These are phyloP conservation scores for Evernia prunastri DNA, from an alignment of 495 filamentous ascomycete species.

Conservation along the genomic window DNA sequence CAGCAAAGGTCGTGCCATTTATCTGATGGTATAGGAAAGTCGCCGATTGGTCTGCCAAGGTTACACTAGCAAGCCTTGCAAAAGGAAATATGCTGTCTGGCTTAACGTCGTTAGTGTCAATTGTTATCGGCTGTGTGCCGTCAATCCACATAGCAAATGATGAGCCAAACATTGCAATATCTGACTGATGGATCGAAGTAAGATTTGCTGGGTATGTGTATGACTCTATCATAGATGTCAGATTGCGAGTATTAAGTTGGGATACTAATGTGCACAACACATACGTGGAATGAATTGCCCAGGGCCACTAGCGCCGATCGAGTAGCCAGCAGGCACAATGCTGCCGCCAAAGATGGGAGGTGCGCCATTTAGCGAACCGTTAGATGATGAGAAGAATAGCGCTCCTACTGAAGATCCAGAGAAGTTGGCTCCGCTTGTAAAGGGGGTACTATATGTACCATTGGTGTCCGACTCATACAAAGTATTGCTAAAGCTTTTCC, in stretches of 20 bases:
- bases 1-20: background rate
- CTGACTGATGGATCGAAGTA: background rate
- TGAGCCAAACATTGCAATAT: background rate
- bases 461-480: background rate
- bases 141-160: background rate
- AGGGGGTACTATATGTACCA: background rate
- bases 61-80: background rate
- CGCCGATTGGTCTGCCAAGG: background rate
- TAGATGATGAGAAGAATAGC: background rate
- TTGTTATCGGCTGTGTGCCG: background rate
- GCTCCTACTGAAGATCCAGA: no score
- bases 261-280: background rate
- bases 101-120: no score
- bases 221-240: background rate
- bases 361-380: no score
- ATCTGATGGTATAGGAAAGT: background rate
- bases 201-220: no score
- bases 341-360: no score
- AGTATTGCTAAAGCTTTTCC: background rate
- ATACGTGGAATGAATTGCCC: background rate
- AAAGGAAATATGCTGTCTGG: background rate
- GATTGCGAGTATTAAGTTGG: background rate
- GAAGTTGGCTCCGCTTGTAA: no score
- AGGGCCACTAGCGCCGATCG: background rate
- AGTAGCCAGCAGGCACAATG: background rate